Conservation (phyloP, 2,329 filamentous ascomycete species). For the Ophiostoma fasciatum region DNA sequence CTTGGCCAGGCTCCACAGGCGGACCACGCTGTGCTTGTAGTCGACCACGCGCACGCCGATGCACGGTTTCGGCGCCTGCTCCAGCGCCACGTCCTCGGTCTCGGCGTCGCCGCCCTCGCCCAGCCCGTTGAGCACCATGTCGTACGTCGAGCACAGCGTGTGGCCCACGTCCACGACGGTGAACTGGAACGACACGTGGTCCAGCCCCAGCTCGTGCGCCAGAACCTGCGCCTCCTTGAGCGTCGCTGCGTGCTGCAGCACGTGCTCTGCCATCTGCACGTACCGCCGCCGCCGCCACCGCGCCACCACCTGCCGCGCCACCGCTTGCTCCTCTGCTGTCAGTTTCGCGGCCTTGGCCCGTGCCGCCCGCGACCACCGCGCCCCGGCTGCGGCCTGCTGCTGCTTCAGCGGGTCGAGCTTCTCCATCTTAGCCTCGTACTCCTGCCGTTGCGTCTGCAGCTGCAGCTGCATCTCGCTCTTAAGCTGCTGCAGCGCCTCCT, state of each 20-base stretch:
- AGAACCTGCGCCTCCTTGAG: slow-evolving; percentile 96
- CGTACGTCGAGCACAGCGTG: slow-evolving; percentile 81
- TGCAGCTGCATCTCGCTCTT: slow-evolving; percentile 85
- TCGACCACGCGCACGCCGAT: slow-evolving; percentile 83
- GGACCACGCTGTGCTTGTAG: slow-evolving; percentile 71
- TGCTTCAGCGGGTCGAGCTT: slow-evolving; percentile 53
- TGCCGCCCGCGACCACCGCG: no score
- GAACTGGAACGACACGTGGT: slow-evolving; percentile 89
- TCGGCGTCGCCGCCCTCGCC: no score
- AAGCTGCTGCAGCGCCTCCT: slow-evolving; percentile 58
- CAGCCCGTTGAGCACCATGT: slow-evolving; percentile 86
- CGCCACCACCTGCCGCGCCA: slow-evolving; percentile 50
- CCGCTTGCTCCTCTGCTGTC: slow-evolving; percentile 54
- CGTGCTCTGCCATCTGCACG: slow-evolving; percentile 83
- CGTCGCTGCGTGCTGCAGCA: slow-evolving; percentile 73
- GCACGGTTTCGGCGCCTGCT: slow-evolving; percentile 74
- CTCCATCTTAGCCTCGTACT: slow-evolving; percentile 73
- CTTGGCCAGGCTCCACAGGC: slow-evolving; percentile 91
- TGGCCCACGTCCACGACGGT: slow-evolving; percentile 82
- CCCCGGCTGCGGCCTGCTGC: no score
- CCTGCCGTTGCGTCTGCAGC: slow-evolving; percentile 66
- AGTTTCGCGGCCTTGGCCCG: slow-evolving; percentile 46
- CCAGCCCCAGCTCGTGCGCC: slow-evolving; percentile 80
- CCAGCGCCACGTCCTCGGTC: slow-evolving; percentile 67
- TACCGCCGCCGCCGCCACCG: slow-evolving; percentile 78